Evolutionary conservation across 352 stramenopile species (phyloP).

Genomic region (Thraustotheca clavata): DNA sequence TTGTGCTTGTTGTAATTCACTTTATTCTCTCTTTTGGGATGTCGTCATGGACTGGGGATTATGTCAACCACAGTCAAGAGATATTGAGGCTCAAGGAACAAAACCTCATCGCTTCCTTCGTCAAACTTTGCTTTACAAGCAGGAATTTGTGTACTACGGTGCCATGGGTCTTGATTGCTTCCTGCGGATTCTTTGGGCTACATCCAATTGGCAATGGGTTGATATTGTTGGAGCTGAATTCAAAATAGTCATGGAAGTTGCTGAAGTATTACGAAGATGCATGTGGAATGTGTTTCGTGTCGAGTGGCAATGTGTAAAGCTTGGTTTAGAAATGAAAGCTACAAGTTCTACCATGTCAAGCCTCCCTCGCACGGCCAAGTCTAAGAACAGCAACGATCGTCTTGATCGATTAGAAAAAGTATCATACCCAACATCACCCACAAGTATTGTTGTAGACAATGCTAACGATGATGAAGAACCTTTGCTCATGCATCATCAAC

Average conservation of each 20-base stretch:
- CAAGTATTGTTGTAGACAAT: background rate
- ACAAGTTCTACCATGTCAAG: background rate
- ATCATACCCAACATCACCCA: background rate
- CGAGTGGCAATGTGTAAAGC: slow-evolving; percentile 87
- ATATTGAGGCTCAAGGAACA: slow-evolving; percentile 30
- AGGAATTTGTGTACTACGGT: slow-evolving; percentile 80
- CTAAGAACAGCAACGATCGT: slow-evolving; percentile 3
- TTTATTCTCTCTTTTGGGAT: slow-evolving; percentile 97
- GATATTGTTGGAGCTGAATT: slow-evolving; percentile 59
- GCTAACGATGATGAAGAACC: background rate
- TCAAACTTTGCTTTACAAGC: slow-evolving; percentile 56
- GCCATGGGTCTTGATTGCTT: slow-evolving; percentile 90
- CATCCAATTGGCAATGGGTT: slow-evolving; percentile 78
- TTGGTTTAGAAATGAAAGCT: slow-evolving; percentile 27
- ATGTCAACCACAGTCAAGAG: slow-evolving; percentile 39
- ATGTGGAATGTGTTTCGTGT: slow-evolving; percentile 92
- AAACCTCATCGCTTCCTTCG: slow-evolving; percentile 35
- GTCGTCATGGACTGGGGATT: slow-evolving; percentile 96
- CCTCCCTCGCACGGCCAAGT: background rate
- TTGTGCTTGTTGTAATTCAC: slow-evolving; percentile 84
- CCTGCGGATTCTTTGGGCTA: slow-evolving; percentile 93
- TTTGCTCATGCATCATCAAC: background rate
- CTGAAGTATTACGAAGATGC: slow-evolving; percentile 86
- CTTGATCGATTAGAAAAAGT: background rate
- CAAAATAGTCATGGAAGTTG: slow-evolving; percentile 80